Base-by-base conservation (phyloP, 805 yeast genomes). In the Wickerhamiella brachini region DNA sequence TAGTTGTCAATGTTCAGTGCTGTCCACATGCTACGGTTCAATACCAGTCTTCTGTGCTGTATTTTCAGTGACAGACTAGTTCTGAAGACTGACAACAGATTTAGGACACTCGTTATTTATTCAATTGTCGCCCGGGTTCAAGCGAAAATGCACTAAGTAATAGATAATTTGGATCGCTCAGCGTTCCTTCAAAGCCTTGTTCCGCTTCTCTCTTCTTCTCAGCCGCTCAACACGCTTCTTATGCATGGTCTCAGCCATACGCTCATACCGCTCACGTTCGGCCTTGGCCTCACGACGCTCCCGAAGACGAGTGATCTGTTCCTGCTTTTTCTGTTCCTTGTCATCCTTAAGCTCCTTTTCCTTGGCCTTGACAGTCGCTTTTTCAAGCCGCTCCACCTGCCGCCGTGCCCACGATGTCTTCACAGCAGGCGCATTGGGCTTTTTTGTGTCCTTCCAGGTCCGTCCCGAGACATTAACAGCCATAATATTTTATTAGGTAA, bases 201-300 rank as follows among this genome's bases (percentile, higher is more conserved):
- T 90, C 70, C 97, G 81, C 83, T 90, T 90, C 65, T 90, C 98
- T 64, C 83, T 81, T 72, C 83, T 81, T 70, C 84, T 81, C 70
- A 90, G 65, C 68, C 98, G 78, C 57, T 88, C 97, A 42, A 88
- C 85, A 72, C 80, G 84, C 80, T 88, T 89, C 44, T 83, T 83
- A 64, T 87, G 90, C 95, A 90, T 85, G 68, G 83, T 86, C 51
- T 78, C 75, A 12, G 95, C 93, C 64, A 90, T 65, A 62, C 73
- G 73, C 62, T 84, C 95, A 63, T 81, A 85, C 60, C 98, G 78
- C 65, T 90, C 97, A 67, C 79, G 79, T 67, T 90, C 98, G 52
- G 77, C 96, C 72, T 83, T 83, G 65, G 79, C 77, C 59, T 81
- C 88, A 62, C 83, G 77, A 67, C 85, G 81, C 58, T 82, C 85